Conservation (phyloP, 129 eudicot genomes). For the Artemisia argyi region DNA sequence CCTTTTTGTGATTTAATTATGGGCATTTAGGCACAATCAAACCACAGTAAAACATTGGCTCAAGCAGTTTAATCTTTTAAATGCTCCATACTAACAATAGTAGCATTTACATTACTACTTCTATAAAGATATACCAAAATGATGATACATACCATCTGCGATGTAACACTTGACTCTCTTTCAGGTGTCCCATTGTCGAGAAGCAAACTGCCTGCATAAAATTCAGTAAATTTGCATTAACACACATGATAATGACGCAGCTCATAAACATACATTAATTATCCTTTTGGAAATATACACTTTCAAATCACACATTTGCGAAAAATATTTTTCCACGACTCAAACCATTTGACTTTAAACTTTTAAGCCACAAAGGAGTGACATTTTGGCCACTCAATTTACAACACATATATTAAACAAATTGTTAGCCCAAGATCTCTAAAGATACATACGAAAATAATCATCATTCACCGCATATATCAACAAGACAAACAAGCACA, state of each 20-base stretch:
- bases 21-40: too few species aligned
- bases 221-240: constrained; percentile 14
- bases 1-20: too few species aligned
- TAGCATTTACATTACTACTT: background rate
- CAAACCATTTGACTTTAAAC: background rate
- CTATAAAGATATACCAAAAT: constrained; percentile 34
- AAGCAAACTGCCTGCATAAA: constrained; percentile 49
- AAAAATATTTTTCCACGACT: background rate
- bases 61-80: too few species aligned
- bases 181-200: constrained; percentile 35
- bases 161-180: constrained; percentile 36
- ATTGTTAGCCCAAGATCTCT: background rate
- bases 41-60: too few species aligned
- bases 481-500: constrained; percentile 5
- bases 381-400: background rate
- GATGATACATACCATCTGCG: constrained; percentile 20
- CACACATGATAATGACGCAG: background rate
- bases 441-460: background rate
- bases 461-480: background rate
- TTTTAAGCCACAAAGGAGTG: background rate
- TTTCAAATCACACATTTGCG: background rate
- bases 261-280: background rate
- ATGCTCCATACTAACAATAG: background rate
- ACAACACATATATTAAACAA: background rate
- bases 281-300: background rate